A percentile compares a stretch with the other conserved stretches of the same genome.
Evolutionary conservation across 306 rosid species (phyloP).

Genomic region (Cicer yamashitae): DNA sequence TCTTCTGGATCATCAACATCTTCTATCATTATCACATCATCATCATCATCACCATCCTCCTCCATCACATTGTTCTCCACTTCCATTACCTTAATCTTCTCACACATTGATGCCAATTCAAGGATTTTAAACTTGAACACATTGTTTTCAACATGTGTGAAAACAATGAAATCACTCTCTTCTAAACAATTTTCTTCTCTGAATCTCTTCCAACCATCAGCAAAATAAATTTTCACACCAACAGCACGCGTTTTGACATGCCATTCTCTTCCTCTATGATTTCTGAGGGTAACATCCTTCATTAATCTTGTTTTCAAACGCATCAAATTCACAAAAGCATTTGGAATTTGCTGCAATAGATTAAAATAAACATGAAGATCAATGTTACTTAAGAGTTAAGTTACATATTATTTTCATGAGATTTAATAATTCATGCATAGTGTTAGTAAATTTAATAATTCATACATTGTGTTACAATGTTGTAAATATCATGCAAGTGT

Average conservation of each 20-base stretch:
- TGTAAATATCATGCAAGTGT: not conserved
- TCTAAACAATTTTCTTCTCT: slow-evolving; percentile 29
- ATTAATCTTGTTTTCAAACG: not conserved
- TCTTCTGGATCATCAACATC: not conserved
- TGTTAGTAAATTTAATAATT: not conserved
- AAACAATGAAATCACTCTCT: not conserved
- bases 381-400: not conserved
- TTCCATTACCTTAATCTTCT: not conserved
- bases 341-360: slow-evolving; percentile 45
- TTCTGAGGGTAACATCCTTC: slow-evolving; percentile 25
- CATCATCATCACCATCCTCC: not conserved
- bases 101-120: slow-evolving; percentile 32
- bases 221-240: slow-evolving; percentile 3
- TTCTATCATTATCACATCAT: not conserved
- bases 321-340: slow-evolving; percentile 23
- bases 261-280: slow-evolving; percentile 37
- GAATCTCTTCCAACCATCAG: slow-evolving; percentile 40
- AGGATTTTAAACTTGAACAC: slow-evolving; percentile 30
- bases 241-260: not conserved
- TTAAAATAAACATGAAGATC: not conserved
- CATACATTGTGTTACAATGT: slow-evolving; percentile 6
- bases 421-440: not conserved
- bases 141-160: slow-evolving; percentile 12
- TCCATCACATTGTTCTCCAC: not conserved
- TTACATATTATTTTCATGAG: not conserved